These are phyloP conservation scores for Lecanoromycetidae sp. DNA, from an alignment of 2,329 filamentous ascomycete genomes.

Conservation along the genomic window DNA sequence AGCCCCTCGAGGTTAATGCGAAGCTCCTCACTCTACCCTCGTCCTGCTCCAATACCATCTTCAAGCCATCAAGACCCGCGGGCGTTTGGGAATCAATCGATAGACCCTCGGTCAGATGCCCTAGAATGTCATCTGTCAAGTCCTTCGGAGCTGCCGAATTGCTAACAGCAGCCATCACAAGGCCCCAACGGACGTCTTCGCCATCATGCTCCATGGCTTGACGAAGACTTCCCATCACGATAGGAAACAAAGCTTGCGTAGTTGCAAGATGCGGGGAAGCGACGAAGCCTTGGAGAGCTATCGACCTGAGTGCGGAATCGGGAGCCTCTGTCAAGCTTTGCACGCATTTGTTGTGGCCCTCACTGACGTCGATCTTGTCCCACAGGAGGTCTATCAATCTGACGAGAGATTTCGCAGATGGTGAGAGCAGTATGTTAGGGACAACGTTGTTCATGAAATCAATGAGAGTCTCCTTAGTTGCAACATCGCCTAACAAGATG, in stretches of 20 bases:
- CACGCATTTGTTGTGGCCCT: slow-evolving; percentile 5
- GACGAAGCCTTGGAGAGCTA: slow-evolving; percentile 24
- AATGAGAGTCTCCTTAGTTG: slow-evolving; percentile 36
- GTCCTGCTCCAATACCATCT: slow-evolving; percentile 31
- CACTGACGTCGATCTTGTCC: slow-evolving; percentile 8
- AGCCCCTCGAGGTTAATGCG: slow-evolving; percentile 34
- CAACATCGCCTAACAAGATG: slow-evolving; percentile 29
- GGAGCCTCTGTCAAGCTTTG: slow-evolving; percentile 9
- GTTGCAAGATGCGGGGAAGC: slow-evolving; percentile 23
- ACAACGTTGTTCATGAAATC: slow-evolving; percentile 46
- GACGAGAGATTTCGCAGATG: slow-evolving; percentile 55
- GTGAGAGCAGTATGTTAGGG: slow-evolving; percentile 50
- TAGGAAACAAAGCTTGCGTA: slow-evolving; percentile 4
- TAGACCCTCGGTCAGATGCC: slow-evolving; percentile 30
- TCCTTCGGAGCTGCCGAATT: slow-evolving; percentile 27
- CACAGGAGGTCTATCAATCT: slow-evolving; percentile 41
- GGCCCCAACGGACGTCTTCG: slow-evolving; percentile 27
- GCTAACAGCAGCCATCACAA: slow-evolving; percentile 28
- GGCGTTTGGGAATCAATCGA: slow-evolving; percentile 28
- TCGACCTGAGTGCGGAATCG: slow-evolving; percentile 18
- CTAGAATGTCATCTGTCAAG: slow-evolving; percentile 27
- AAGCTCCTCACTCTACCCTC: slow-evolving; percentile 33
- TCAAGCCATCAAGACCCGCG: slow-evolving; percentile 33
- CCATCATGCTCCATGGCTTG: slow-evolving; percentile 27
- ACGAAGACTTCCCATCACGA: slow-evolving; percentile 20